Percentiles rank a stretch among this genome's conserved stretches.
phyloP scores from a whole-genome alignment of 352 stramenopile genomes.

The Globisporangium polare region DNA sequence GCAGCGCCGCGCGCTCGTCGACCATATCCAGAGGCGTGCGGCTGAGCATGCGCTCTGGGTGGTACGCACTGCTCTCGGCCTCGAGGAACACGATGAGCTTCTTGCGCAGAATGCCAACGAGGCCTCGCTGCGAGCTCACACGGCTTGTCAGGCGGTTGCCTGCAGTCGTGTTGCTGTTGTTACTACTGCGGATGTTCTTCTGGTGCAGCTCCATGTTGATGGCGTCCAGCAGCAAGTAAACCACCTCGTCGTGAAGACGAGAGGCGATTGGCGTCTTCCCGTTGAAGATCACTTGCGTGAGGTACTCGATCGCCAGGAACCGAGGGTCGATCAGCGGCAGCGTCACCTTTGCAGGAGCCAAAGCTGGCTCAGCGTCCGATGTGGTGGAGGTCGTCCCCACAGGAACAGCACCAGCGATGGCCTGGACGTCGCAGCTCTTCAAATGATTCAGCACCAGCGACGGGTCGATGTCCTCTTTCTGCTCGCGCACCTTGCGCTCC shows the following conservation, averaged over 20 bases:
- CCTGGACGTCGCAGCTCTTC: conserved; percentile 49
- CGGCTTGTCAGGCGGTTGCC: conserved; percentile 39
- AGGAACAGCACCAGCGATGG: not conserved
- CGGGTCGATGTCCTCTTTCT: conserved; percentile 62
- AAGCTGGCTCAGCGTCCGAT: conserved; percentile 10
- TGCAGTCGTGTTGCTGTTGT: conserved; percentile 6
- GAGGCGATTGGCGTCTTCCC: conserved; percentile 26
- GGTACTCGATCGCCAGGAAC: conserved; percentile 76
- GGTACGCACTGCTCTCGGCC: conserved; percentile 44
- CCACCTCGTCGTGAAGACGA: conserved; percentile 73
- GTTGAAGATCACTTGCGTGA: conserved; percentile 64
- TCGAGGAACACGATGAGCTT: conserved; percentile 73
- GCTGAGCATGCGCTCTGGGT: conserved; percentile 79
- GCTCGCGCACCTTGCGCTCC: conserved; percentile 39
- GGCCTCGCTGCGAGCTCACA: conserved; percentile 48
- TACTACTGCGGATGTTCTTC: not conserved
- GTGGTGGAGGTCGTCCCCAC: not conserved
- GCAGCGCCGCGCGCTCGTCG: conserved; percentile 68
- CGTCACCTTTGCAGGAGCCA: conserved; percentile 6
- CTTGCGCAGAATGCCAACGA: conserved; percentile 49
- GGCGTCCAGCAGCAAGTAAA: conserved; percentile 73
- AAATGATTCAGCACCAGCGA: conserved; percentile 58
- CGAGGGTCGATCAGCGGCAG: conserved; percentile 58
- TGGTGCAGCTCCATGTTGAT: conserved; percentile 41
- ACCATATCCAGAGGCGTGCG: conserved; percentile 74